Base-by-base conservation (phyloP, 2,329 filamentous ascomycete species). In the Cladosporium oxysporum region DNA sequence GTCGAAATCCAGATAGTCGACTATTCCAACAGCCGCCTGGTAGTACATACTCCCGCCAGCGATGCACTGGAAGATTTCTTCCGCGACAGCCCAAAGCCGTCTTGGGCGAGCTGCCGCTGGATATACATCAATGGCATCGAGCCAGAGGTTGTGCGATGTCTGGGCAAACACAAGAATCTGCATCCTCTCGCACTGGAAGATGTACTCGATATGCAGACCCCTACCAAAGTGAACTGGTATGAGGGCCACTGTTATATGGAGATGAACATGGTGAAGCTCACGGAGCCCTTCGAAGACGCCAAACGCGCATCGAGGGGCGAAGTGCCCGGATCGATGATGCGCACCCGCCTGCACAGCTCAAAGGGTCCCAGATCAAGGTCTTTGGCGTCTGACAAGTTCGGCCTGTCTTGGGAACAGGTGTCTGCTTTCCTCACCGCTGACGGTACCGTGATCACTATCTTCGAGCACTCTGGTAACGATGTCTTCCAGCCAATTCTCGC, bases 91-190 rank as follows among this genome's bases (percentile, higher is more conserved):
- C 86, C 88, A 2, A 86, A 87, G 71, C 86, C 88, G 37, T 79
- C 82, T 0, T 96, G 91, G 91, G 89, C 88, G 18, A 85, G 86
- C 67, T 95, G 91, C 73, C 86, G 94, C 26, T 97, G 93, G 93
- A 93, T 97, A 79, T 97, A 94, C 71, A 88, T 97, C 73, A 97
- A 97, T 76, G 92, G 93, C 0, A 79, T 97, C 23, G 94, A 91
- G 72, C 96, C 91, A 90, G 92, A 97, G 77, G 92, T 97, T 2
- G 94, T 97, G 66, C 86, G 91, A 71, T 83, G 87, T 0, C 79
- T 97, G 41, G 92, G 91, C 26, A 88, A 88, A 69, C 81, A 91
- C 73, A 95, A 96, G 74, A 84, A 85, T 31, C 81, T 97, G 47
- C 93, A 97, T 76, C 87, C 88, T 67, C 83, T 97, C 53, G 92